Conservation (phyloP, 1,284 basidiomycete genomes). For the Microbotryum saponariae region DNA sequence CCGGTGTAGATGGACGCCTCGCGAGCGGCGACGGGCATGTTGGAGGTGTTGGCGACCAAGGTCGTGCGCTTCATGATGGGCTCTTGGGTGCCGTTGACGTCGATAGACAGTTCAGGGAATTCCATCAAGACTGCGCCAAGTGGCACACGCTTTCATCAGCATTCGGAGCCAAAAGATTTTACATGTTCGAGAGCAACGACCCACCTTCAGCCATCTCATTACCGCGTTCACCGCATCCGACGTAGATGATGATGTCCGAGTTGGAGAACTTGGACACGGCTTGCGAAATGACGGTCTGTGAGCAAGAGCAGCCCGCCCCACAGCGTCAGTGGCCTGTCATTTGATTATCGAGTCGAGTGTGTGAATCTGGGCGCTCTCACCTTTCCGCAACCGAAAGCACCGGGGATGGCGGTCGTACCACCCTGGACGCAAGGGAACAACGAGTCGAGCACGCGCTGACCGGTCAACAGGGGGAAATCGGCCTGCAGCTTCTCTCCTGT, state of each 20-base stretch:
- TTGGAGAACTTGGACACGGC: slow-evolving; percentile 99
- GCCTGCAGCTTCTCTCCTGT: slow-evolving; percentile 91
- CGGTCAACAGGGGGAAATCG: slow-evolving; percentile 85
- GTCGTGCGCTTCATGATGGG: slow-evolving; percentile 99
- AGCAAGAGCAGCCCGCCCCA: background rate
- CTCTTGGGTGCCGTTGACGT: slow-evolving; percentile 80
- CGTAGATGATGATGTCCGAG: slow-evolving; percentile 98
- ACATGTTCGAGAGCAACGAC: slow-evolving; percentile 19
- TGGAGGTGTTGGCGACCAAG: slow-evolving; percentile 97
- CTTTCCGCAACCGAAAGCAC: slow-evolving; percentile 83
- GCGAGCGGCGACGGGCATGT: slow-evolving; percentile 99
- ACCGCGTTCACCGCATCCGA: slow-evolving; percentile 60
- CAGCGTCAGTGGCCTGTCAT: background rate
- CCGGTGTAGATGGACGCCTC: slow-evolving; percentile 99
- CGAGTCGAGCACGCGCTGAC: slow-evolving; percentile 94
- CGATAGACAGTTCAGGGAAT: slow-evolving; percentile 94
- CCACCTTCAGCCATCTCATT: slow-evolving; percentile 93
- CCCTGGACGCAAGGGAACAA: slow-evolving; percentile 97
- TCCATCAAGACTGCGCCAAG: slow-evolving; percentile 41
- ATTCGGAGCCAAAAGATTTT: background rate
- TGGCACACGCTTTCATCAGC: background rate
- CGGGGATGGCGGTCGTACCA: slow-evolving; percentile 97
- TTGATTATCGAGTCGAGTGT: background rate
- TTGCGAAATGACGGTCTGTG: slow-evolving; percentile 81
- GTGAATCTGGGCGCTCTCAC: slow-evolving; percentile 3